Evolutionary conservation across 768 basidiomycete genomes (phyloP), one percentile per base, ranked within the genome.

Genomic region (Mycena capillaripes): DNA sequence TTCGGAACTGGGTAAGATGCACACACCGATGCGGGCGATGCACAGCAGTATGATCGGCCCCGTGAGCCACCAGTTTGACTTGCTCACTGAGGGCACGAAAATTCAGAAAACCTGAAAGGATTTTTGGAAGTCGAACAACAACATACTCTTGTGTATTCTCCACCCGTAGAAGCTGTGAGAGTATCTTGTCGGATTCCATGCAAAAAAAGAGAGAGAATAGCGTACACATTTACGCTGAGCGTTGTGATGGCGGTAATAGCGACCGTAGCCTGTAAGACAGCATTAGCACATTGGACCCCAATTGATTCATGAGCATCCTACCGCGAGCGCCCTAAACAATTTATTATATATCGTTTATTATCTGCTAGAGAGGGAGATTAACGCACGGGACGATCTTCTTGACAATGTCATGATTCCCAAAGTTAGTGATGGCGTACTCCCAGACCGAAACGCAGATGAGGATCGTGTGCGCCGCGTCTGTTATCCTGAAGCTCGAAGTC

Each of bases 361-460:
- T 10, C 11, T 17, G 56, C n/a, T 48, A 23, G 4, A n/a, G 30
- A 30, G 55, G 76, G 82, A 76, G 7, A 79, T 50, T 21, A 29
- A 74, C 78, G 27, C 36, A 85, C 85, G 82, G 83, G 27, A 83
- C 79, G 40, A 87, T 85, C 11, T 68, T 65, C 40, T 84, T 79
- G 19, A 84, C 81, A 19, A 66, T 65, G 2, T 70, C 69, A 3
- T 58, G 10, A 10, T 76, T 30, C 2, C 83, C 84, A 69, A 81
- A 85, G 42, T 81, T 67, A 0, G 59, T 62, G 30, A 86, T 84
- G 8, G 85, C 67, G 68, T 84, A 85, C 34, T 82, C 75, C 84
- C 86, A 87, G 14, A 85, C 69, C 4, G 83, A 78, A 5, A 77
- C 71, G 81, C 84, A 84, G 30, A 86, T 82, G 65, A 84, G 79